A percentile compares a stretch with the other conserved stretches of the same genome.
phyloP scores from a whole-genome alignment of 257 asterid species.

The Asclepias syriaca region DNA sequence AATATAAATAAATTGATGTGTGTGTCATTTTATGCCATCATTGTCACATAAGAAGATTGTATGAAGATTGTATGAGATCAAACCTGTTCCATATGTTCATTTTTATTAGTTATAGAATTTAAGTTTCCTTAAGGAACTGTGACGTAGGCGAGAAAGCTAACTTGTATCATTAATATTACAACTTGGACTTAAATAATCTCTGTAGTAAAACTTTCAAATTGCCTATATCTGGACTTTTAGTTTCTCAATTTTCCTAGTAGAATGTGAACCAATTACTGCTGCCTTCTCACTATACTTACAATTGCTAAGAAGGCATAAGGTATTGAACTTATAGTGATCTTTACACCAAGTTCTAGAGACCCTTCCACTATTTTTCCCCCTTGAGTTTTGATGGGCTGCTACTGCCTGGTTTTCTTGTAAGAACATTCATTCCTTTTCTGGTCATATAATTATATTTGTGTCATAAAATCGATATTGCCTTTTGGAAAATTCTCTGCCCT shows the following conservation, averaged over 20 bases:
- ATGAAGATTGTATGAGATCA: not conserved
- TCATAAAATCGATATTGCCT: constrained; percentile 54
- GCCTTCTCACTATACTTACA: constrained; percentile 34
- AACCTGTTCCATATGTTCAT: not conserved
- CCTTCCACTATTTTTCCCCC: not conserved
- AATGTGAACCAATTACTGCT: constrained; percentile 13
- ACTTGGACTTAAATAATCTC: not conserved
- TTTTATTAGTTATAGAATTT: not conserved
- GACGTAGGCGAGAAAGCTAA: not conserved
- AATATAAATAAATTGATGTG: not conserved
- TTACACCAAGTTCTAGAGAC: constrained; percentile 22
- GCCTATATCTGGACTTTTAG: not conserved
- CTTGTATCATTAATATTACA: not conserved
- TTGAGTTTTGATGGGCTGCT: not conserved
- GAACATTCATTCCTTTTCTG: constrained; percentile 2
- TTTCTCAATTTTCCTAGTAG: constrained; percentile 9
- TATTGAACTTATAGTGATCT: constrained; percentile 27
- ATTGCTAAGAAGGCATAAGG: constrained; percentile 30
- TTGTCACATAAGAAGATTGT: not conserved
- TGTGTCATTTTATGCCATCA: not conserved
- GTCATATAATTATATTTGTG: constrained; percentile 6
- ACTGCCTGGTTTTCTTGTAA: constrained; percentile 8
- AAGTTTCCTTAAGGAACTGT: not conserved
- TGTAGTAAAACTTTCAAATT: not conserved
- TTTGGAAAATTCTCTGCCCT: constrained; percentile 83